A percentile compares a stretch with the other conserved stretches of the same genome.
These are phyloP conservation scores for Picea sitchensis DNA, from an alignment of 75 land plant species.

Conservation along the genomic window DNA sequence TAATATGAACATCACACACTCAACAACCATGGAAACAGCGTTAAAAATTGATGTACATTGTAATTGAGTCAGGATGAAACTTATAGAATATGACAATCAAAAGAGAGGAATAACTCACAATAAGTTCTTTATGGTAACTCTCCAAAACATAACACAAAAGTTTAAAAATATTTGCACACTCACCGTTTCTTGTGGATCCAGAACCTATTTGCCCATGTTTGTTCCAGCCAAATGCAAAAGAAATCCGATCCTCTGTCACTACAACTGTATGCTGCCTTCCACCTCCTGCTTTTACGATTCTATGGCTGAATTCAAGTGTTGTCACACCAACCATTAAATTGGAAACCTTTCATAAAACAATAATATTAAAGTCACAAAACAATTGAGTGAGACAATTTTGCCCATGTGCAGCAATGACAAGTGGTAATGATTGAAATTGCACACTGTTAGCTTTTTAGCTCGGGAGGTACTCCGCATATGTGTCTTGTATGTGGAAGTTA, in stretches of 20 bases:
- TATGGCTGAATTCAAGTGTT: constrained; percentile 43
- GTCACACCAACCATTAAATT: not conserved
- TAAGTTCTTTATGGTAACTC: not conserved
- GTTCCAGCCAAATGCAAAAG: constrained; percentile 89
- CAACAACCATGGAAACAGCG: too few species aligned
- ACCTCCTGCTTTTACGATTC: constrained; percentile 74
- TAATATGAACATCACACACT: too few species aligned
- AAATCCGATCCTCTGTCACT: constrained; percentile 62
- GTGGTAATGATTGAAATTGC: not conserved
- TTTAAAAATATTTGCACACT: not conserved
- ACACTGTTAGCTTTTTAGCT: too few species aligned
- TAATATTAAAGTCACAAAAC: not conserved
- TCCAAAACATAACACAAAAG: not conserved
- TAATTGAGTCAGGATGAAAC: not conserved
- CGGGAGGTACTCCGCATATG: too few species aligned
- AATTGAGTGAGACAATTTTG: not conserved
- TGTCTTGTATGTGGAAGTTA: too few species aligned
- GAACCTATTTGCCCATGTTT: constrained; percentile 97
- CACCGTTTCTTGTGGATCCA: constrained; percentile 61
- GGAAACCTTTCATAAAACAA: not conserved
- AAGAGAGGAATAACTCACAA: not conserved
- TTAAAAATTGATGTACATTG: too few species aligned
- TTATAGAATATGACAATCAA: not conserved
- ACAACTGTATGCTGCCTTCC: constrained; percentile 90
- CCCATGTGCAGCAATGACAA: not conserved